Conservation (phyloP, 768 basidiomycete species). For the Harrya chromipes region DNA sequence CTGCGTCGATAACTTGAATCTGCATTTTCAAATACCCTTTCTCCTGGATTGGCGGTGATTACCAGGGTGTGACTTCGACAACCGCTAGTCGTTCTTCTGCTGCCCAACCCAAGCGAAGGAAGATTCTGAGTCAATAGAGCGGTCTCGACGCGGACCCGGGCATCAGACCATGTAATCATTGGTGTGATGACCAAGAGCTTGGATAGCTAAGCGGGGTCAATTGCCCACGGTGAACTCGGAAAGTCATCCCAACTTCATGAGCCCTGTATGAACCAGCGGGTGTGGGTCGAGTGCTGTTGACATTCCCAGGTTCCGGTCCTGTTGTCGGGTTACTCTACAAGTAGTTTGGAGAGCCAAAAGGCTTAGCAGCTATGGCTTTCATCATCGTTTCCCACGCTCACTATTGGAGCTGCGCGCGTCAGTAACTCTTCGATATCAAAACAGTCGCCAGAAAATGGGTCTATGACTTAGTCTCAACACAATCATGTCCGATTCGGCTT, state of each 20-base stretch:
- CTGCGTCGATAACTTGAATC: not conserved
- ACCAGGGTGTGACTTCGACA: not conserved
- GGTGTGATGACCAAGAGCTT: too few species aligned
- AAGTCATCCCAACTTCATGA: too few species aligned
- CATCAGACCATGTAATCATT: not conserved
- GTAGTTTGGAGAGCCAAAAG: too few species aligned
- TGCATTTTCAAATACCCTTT: not conserved
- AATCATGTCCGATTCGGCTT: conserved; percentile 41
- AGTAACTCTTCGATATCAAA: conserved; percentile 16
- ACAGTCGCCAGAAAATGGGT: conserved; percentile 20
- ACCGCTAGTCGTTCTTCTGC: not conserved
- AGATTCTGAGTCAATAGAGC: too few species aligned
- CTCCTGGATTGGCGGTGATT: not conserved
- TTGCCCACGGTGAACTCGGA: too few species aligned
- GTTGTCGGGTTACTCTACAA: too few species aligned
- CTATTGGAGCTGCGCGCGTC: conserved; percentile 1
- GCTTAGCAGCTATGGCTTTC: not conserved
- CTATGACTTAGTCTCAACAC: conserved; percentile 16
- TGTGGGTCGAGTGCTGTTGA: too few species aligned
- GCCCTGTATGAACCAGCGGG: too few species aligned
- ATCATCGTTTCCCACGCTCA: conserved; percentile 23
- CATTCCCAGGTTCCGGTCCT: too few species aligned
- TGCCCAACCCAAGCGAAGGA: not conserved
- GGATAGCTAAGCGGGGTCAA: too few species aligned
- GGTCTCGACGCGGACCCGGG: not conserved